phyloP scores from a whole-genome alignment of 2,329 filamentous ascomycete genomes.

The Colletotrichum ledebouriae region DNA sequence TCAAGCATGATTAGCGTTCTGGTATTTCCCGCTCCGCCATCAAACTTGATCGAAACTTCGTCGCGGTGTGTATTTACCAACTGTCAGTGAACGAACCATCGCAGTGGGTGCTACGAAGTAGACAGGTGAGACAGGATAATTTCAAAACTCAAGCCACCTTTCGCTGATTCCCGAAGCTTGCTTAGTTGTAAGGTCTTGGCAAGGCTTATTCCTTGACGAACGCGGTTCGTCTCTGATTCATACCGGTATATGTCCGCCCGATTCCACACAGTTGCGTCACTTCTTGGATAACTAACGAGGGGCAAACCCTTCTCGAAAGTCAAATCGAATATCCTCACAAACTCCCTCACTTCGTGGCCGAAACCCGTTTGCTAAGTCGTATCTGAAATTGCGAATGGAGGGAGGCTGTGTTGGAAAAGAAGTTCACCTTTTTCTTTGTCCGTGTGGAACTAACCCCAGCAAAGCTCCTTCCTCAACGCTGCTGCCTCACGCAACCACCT shows the following conservation, averaged over 20 bases:
- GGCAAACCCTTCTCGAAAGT: conserved; percentile 15
- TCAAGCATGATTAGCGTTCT: no score
- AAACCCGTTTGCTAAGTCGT: neutral
- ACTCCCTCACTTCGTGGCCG: conserved; percentile 1
- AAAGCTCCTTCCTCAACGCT: conserved; percentile 19
- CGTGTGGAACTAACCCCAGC: neutral
- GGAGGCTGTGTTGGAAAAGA: neutral
- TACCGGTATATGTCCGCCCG: neutral
- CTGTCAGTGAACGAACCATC: no score
- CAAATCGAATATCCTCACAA: conserved; percentile 1
- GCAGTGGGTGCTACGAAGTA: no score
- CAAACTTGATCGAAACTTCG: no score
- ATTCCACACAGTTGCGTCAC: conserved; percentile 8
- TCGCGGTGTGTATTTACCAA: no score
- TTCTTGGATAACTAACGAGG: neutral
- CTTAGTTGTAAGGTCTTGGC: neutral
- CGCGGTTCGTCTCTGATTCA: conserved; percentile 10
- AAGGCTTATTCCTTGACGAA: conserved; percentile 11
- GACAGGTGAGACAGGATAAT: neutral
- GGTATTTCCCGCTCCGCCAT: no score
- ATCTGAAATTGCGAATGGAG: neutral
- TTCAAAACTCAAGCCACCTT: conserved; percentile 1
- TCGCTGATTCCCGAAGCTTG: neutral
- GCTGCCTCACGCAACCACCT: neutral
- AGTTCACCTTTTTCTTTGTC: conserved; percentile 19